A percentile compares a stretch with the other conserved stretches of the same genome.
Conservation (phyloP, 106 monocot genomes). For the Dendrobium chrysotoxum region DNA sequence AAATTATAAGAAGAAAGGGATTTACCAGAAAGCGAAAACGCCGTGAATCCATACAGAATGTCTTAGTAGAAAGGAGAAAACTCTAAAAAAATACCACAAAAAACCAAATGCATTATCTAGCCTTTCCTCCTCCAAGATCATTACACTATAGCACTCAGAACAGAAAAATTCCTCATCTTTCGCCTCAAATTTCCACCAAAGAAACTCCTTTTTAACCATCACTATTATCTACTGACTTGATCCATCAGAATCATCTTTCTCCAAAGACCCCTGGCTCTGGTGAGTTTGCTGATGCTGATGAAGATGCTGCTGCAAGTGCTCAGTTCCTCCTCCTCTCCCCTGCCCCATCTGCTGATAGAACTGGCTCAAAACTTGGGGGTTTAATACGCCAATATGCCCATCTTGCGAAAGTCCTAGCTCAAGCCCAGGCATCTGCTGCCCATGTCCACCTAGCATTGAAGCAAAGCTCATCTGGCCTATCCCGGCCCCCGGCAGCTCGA, state of each 20-base stretch:
- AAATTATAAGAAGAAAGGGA: neutral
- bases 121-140: neutral
- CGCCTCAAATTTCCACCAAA: neutral
- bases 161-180: neutral
- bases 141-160: neutral
- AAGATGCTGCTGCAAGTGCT: slow-evolving; percentile 21
- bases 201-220: neutral
- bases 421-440: slow-evolving; percentile 37
- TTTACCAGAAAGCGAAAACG: neutral
- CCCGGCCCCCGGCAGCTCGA: slow-evolving; percentile 23
- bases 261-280: neutral
- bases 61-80: neutral
- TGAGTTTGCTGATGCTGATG: slow-evolving; percentile 3
- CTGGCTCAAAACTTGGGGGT: slow-evolving; percentile 32
- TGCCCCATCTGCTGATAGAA: slow-evolving; percentile 50
- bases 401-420: slow-evolving; percentile 60
- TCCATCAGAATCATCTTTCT: slow-evolving; percentile 4
- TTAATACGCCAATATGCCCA: slow-evolving; percentile 44
- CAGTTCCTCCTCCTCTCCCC: slow-evolving; percentile 12
- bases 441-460: slow-evolving; percentile 39
- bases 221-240: neutral
- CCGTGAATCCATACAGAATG: neutral
- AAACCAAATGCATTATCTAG: neutral
- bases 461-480: slow-evolving; percentile 39
- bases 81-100: neutral